These are phyloP conservation scores for Zymoseptoria brevis DNA, from an alignment of 2,329 filamentous ascomycete genomes.

Conservation along the genomic window DNA sequence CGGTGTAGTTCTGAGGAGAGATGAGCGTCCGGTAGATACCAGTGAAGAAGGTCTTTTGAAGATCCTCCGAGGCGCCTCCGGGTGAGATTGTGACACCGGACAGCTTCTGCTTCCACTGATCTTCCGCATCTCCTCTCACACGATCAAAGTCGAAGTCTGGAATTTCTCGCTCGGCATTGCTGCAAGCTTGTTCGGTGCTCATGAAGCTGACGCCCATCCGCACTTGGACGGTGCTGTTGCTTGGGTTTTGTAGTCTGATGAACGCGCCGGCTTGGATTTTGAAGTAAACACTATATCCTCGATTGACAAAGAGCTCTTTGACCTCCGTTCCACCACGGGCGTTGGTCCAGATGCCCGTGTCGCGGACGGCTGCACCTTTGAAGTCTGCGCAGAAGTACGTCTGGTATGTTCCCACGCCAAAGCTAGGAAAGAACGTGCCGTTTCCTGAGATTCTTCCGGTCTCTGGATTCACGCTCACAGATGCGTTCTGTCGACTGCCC, in stretches of 20 bases:
- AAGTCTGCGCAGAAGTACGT: conserved; percentile 56
- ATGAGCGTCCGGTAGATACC: conserved; percentile 62
- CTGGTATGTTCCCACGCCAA: conserved; percentile 50
- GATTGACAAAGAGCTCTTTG: conserved; percentile 28
- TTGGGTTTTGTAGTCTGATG: conserved; percentile 8
- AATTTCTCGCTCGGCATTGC: conserved; percentile 59
- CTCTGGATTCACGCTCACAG: conserved; percentile 44
- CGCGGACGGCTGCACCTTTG: conserved; percentile 41
- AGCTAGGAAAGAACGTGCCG: conserved; percentile 51
- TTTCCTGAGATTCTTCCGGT: conserved; percentile 50
- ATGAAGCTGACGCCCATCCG: conserved; percentile 65
- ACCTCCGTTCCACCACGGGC: conserved; percentile 39
- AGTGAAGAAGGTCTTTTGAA: conserved; percentile 51
- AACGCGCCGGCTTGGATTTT: conserved; percentile 31
- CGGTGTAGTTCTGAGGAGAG: conserved; percentile 62
- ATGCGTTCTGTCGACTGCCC: conserved; percentile 43
- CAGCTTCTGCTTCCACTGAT: conserved; percentile 33
- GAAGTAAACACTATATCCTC: conserved; percentile 20
- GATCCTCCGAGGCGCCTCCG: conserved; percentile 40
- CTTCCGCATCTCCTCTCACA: conserved; percentile 35
- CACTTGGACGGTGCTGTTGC: conserved; percentile 39
- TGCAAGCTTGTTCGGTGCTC: conserved; percentile 55
- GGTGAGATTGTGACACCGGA: conserved; percentile 29
- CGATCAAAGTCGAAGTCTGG: conserved; percentile 55
- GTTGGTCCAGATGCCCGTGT: conserved; percentile 51